phyloP scores from a whole-genome alignment of 2,329 filamentous ascomycete genomes.

The Myriosclerotinia duriaeana region DNA sequence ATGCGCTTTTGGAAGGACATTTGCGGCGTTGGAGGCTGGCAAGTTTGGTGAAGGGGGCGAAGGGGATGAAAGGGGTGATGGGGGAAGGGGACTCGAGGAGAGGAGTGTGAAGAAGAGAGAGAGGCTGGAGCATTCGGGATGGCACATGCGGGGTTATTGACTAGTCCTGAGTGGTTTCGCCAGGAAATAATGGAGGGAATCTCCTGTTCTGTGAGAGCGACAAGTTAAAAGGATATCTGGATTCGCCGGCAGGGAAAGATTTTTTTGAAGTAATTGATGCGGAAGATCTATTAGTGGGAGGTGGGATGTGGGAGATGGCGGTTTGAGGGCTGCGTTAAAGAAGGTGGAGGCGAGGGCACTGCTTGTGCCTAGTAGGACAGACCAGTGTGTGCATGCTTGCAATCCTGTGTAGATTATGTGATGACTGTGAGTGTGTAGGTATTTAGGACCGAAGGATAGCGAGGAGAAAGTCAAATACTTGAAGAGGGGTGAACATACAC shows the following conservation, averaged over 20 bases:
- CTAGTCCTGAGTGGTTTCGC: constrained; percentile 49
- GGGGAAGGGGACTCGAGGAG: constrained; percentile 43
- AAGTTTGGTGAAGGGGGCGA: too few species aligned
- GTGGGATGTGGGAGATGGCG: constrained; percentile 41
- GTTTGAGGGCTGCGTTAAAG: constrained; percentile 54
- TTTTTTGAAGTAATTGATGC: constrained; percentile 46
- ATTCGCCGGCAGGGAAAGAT: constrained; percentile 37
- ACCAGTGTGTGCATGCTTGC: constrained; percentile 57
- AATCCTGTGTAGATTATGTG: background rate
- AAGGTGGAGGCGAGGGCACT: constrained; percentile 62
- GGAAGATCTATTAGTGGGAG: constrained; percentile 46
- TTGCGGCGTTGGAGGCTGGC: constrained; percentile 43
- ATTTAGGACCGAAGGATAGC: constrained; percentile 33
- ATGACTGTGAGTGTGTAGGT: background rate
- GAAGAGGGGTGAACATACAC: constrained; percentile 37
- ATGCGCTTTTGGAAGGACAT: constrained; percentile 49
- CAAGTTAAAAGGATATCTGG: constrained; percentile 43
- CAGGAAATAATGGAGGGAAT: constrained; percentile 43
- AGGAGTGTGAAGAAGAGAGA: constrained; percentile 36
- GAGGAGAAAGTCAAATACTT: constrained; percentile 40
- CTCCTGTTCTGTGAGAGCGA: constrained; percentile 36
- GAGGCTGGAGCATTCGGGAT: constrained; percentile 49
- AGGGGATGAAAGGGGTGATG: too few species aligned
- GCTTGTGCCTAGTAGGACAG: constrained; percentile 61
- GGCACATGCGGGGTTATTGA: constrained; percentile 50